Base-by-base conservation (phyloP, 1,139 yeast genomes). In the Pichia norvegensis region DNA sequence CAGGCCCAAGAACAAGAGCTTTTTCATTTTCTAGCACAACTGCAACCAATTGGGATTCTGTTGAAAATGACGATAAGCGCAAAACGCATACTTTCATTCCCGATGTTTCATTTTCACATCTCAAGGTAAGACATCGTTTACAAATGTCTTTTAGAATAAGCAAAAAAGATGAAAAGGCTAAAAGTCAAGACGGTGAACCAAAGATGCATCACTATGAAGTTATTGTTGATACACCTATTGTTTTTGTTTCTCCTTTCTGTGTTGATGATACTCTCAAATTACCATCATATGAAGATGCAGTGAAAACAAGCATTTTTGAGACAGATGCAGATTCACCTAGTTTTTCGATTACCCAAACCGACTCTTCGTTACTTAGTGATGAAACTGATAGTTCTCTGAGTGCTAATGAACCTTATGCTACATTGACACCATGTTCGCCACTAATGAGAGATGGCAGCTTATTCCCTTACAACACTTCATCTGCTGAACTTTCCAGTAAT, bases 191-290 rank as follows among this genome's bases (percentile, higher is more conserved):
- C 7, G 70, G 70, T 11, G 80, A 78, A 49, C 69, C 67, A 42
- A 79, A 76, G 55, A 68, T 84, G 67, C 90, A 86, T 57, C 95
- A 86, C 62, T 88, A 81, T 59, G 96, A 88, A 57, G 95, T 88
- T 41, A 81, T 87, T 44, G 84, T 88, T 40, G 96, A 87, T 61
- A 85, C 95, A 0, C 96, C 96, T 0, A 72, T 88, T 44, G 72
- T 75, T 29, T 68, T 88, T 45, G 70, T 86, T 41, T 82, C 94
- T 45, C 76, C 86, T 23, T 74, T 78, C 52, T 87, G 96, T 67
- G 74, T 72, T 41, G 76, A 73, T 14, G 88, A 75, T 3, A 80
- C 81, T 39, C 69, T 81, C 40, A 85, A 81, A 42, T 70, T 87
- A 45, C 96, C 96, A 0, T 73, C 76, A 33, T 86, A 86, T 55